A percentile compares a stretch with the other conserved stretches of the same genome.
These are phyloP conservation scores for Telopea speciosissima DNA, from an alignment of 177 flowering plant genomes.

Conservation along the genomic window DNA sequence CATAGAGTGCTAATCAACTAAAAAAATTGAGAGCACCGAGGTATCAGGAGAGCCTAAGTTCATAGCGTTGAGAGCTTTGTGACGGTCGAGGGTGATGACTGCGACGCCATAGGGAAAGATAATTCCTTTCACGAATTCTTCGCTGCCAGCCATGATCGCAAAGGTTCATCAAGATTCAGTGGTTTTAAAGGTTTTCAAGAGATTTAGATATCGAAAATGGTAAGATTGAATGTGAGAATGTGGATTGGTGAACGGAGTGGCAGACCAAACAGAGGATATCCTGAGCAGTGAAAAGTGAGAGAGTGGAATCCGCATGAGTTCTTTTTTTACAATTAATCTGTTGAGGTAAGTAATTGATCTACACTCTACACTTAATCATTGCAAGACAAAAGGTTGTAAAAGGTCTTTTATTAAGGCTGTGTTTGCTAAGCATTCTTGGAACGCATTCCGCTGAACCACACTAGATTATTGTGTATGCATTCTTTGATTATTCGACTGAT, in stretches of 20 bases:
- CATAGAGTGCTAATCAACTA: not conserved
- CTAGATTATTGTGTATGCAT: no score
- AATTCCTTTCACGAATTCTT: constrained; percentile 69
- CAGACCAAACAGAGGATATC: not conserved
- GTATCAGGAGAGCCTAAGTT: constrained; percentile 40
- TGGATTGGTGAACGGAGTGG: not conserved
- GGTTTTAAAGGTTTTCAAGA: constrained; percentile 6
- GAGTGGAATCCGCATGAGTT: not conserved
- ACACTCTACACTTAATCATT: no score
- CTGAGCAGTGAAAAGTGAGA: not conserved
- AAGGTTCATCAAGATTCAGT: constrained; percentile 16
- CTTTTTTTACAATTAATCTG: no score
- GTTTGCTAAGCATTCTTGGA: no score
- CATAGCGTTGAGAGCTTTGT: constrained; percentile 97
- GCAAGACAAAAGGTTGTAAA: no score
- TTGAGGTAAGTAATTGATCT: not conserved
- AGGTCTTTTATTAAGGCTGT: no score
- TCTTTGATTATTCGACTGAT: no score
- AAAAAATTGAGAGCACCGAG: not conserved
- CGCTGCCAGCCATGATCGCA: constrained; percentile 50
- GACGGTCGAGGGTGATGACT: constrained; percentile 92
- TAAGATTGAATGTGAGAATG: not conserved
- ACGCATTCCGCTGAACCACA: no score
- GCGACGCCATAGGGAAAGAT: constrained; percentile 84
- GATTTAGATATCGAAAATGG: not conserved